phyloP scores from a whole-genome alignment of 2,329 filamentous ascomycete species.

The Diaporthe sp. region DNA sequence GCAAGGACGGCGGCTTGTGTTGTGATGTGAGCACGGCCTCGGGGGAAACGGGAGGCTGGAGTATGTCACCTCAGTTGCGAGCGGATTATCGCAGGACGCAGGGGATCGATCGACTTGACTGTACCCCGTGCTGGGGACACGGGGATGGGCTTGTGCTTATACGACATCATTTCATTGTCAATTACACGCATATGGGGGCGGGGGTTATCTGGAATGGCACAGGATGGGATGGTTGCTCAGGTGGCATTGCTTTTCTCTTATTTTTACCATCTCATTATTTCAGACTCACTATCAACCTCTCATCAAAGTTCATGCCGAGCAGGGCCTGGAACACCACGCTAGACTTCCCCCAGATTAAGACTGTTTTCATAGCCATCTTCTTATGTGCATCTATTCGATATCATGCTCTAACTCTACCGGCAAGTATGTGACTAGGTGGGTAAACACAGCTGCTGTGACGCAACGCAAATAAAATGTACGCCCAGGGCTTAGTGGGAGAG shows the following conservation, averaged over 20 bases:
- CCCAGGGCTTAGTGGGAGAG: background rate
- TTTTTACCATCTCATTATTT: background rate
- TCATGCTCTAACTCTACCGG: slow-evolving; percentile 11
- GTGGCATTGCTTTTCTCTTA: background rate
- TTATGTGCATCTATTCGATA: slow-evolving; percentile 26
- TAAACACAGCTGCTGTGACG: slow-evolving; percentile 5
- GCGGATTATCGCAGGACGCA: background rate
- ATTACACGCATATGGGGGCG: slow-evolving; percentile 11
- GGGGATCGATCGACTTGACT: background rate
- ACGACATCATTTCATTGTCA: slow-evolving; percentile 2
- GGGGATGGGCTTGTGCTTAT: slow-evolving; percentile 2
- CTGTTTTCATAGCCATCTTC: slow-evolving; percentile 21
- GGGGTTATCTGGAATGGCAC: slow-evolving; percentile 18
- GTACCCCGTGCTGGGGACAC: background rate
- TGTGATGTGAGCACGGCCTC: slow-evolving; percentile 43
- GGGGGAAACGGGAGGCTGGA: background rate
- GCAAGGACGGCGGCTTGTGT: slow-evolving; percentile 45
- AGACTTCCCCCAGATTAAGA: slow-evolving; percentile 15
- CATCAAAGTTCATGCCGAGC: background rate
- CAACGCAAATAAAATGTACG: background rate
- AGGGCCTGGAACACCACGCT: slow-evolving; percentile 8
- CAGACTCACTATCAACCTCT: background rate
- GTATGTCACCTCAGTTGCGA: background rate
- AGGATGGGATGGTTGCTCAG: background rate
- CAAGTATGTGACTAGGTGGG: background rate